Percentiles rank a stretch among this genome's conserved stretches.
Evolutionary conservation across 2,329 filamentous ascomycete species (phyloP).

Genomic region (Aspergillus aculeatinus): DNA sequence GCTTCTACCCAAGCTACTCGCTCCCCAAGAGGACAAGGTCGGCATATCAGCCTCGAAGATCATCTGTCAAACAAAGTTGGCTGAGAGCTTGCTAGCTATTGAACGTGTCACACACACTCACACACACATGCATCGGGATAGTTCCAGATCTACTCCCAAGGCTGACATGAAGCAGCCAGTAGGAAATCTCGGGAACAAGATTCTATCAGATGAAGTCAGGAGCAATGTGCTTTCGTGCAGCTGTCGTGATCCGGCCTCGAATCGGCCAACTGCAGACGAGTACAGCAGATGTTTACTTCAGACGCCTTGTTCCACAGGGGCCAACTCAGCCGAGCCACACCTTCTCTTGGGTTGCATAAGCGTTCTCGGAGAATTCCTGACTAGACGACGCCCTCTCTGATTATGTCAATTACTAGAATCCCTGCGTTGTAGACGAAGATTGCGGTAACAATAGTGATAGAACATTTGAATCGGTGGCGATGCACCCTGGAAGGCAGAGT

Average conservation of each 20-base stretch:
- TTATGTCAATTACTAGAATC: not conserved
- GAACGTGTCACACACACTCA: not conserved
- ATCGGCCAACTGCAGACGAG: slow-evolving; percentile 13
- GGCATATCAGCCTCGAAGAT: not conserved
- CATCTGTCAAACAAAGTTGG: not conserved
- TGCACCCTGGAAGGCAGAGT: not conserved
- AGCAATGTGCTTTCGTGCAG: slow-evolving; percentile 1
- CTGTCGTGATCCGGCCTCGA: slow-evolving; percentile 12
- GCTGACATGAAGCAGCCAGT: slow-evolving; percentile 19
- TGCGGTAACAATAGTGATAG: not conserved
- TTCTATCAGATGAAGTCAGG: slow-evolving; percentile 5
- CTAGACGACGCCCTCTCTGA: slow-evolving; percentile 1
- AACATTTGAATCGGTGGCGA: not conserved
- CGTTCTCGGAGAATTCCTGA: slow-evolving; percentile 10
- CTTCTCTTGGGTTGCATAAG: slow-evolving; percentile 10
- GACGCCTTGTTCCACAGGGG: slow-evolving; percentile 10
- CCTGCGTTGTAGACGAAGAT: not conserved
- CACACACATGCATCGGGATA: slow-evolving; percentile 2
- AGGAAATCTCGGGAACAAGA: not conserved
- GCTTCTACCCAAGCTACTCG: slow-evolving; percentile 9
- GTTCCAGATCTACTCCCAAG: slow-evolving; percentile 3
- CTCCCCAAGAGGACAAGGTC: not conserved
- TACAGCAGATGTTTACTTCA: slow-evolving; percentile 9
- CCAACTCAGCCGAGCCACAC: slow-evolving; percentile 22
- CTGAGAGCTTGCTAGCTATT: not conserved